These are phyloP conservation scores for Rosa lucieae DNA, from an alignment of 306 rosid species.

Conservation along the genomic window DNA sequence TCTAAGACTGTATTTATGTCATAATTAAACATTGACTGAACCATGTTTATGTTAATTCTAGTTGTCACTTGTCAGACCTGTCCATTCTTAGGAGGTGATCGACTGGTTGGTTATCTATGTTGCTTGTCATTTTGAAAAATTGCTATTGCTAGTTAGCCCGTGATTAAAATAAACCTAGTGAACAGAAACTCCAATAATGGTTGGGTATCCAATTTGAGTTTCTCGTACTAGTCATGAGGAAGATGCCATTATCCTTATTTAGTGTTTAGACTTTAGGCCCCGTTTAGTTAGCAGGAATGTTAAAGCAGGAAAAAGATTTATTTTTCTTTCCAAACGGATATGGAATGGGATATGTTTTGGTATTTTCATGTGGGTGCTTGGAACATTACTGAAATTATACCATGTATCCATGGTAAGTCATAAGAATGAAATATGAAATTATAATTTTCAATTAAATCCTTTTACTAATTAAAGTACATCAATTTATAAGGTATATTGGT, in stretches of 20 bases:
- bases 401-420: too few relatives aligned
- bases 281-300: too few relatives aligned
- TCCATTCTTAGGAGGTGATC: background rate
- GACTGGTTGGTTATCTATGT: background rate
- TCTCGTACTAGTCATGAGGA: background rate
- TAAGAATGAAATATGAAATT: too few relatives aligned
- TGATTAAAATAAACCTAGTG: background rate
- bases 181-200: constrained; percentile 9
- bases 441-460: too few relatives aligned
- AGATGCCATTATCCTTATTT: background rate
- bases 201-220: constrained; percentile 1
- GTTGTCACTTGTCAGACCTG: background rate
- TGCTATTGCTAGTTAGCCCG: background rate
- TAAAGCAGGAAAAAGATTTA: too few relatives aligned
- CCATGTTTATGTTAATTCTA: background rate
- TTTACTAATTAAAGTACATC: too few relatives aligned
- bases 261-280: background rate
- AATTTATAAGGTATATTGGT: too few relatives aligned
- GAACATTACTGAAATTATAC: too few relatives aligned
- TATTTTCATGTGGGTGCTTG: too few relatives aligned
- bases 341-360: too few relatives aligned
- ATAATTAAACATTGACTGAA: background rate
- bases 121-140: background rate
- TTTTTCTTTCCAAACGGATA: too few relatives aligned
- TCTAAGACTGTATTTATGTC: background rate